phyloP scores from a whole-genome alignment of 108 stramenopile species.

The Ochromonas danica region DNA sequence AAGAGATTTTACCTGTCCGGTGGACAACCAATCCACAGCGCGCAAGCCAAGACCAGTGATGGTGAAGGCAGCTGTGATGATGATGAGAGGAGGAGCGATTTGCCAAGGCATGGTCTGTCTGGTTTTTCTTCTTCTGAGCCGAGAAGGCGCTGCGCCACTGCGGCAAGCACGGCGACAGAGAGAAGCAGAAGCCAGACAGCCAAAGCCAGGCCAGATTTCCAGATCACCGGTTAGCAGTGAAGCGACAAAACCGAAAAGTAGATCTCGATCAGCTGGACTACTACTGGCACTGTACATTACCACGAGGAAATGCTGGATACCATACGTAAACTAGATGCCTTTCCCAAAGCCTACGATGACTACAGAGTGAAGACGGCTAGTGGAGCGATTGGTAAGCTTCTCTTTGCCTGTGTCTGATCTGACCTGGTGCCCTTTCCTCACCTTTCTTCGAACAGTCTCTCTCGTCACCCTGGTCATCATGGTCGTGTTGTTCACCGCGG shows the following conservation, averaged over 20 bases:
- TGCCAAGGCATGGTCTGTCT: slow-evolving; percentile 11
- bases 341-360: slow-evolving; percentile 31
- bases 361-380: slow-evolving; percentile 12
- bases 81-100: slow-evolving; percentile 21
- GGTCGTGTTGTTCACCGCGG: too few species aligned
- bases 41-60: neutral
- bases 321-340: neutral
- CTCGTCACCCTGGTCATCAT: slow-evolving; percentile 24
- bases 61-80: slow-evolving; percentile 3
- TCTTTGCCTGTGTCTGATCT: neutral
- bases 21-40: neutral
- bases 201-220: too few species aligned
- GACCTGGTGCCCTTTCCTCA: neutral
- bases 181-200: too few species aligned
- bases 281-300: too few species aligned
- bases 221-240: too few species aligned
- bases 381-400: slow-evolving; percentile 13
- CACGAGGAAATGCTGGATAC: neutral
- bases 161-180: too few species aligned
- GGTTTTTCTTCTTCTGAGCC: too few species aligned
- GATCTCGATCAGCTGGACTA: too few species aligned
- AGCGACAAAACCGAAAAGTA: too few species aligned
- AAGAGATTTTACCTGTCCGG: neutral
- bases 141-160: too few species aligned
- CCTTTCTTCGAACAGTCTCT: slow-evolving; percentile 3